These are phyloP conservation scores for Leccinum sublutescens DNA, from an alignment of 768 basidiomycete species.

Conservation along the genomic window DNA sequence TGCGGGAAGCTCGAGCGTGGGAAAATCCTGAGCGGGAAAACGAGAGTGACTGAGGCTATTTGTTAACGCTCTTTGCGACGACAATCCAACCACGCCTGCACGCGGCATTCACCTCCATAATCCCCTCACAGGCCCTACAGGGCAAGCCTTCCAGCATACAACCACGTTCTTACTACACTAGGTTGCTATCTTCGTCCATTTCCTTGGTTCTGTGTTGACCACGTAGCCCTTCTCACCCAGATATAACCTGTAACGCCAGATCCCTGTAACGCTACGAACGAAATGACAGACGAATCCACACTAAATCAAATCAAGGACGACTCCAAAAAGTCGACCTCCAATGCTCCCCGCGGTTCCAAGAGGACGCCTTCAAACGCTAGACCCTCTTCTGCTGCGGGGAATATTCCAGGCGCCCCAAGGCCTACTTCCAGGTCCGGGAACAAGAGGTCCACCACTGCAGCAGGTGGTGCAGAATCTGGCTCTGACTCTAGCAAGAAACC, in stretches of 20 bases:
- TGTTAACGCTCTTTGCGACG: conserved; percentile 35
- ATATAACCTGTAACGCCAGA: conserved; percentile 34
- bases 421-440: conserved; percentile 68
- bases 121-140: conserved; percentile 83
- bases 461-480: conserved; percentile 57
- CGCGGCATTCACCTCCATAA: conserved; percentile 56
- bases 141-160: conserved; percentile 67
- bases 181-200: conserved; percentile 34
- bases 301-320: conserved; percentile 58
- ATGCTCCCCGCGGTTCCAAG: conserved; percentile 55
- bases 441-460: conserved; percentile 48
- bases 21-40: conserved; percentile 24
- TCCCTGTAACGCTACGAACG: conserved; percentile 64
- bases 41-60: not conserved
- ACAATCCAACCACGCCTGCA: conserved; percentile 48
- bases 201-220: conserved; percentile 16
- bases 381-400: conserved; percentile 41
- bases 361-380: conserved; percentile 49
- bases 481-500: conserved; percentile 70
- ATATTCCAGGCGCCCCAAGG: conserved; percentile 45
- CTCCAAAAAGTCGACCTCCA: conserved; percentile 52
- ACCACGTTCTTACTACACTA: conserved; percentile 42
- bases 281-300: conserved; percentile 82
- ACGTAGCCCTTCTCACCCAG: conserved; percentile 37
- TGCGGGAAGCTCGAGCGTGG: conserved; percentile 24